These are phyloP conservation scores for Linanthus parryae DNA, from an alignment of 148 eudicot species.

Conservation along the genomic window DNA sequence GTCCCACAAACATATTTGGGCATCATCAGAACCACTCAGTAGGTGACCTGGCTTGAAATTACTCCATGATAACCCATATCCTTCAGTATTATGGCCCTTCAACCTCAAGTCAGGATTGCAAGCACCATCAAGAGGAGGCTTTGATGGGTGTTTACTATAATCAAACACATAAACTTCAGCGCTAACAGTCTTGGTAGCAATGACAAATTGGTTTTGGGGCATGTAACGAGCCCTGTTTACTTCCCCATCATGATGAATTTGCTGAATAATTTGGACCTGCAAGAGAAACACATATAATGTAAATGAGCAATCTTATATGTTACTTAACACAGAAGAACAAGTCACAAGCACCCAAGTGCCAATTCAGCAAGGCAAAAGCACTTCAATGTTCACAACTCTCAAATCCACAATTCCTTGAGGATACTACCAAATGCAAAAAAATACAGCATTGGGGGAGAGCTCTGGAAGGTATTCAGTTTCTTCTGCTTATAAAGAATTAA, in stretches of 20 bases:
- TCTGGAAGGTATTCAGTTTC: no score
- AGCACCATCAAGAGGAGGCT: constrained; percentile 68
- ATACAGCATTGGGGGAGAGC: no score
- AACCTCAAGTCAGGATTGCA: constrained; percentile 73
- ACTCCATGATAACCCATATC: constrained; percentile 88
- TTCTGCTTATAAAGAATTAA: no score
- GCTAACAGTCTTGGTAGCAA: constrained; percentile 72
- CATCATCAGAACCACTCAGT: constrained; percentile 84
- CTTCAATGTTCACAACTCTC: no score
- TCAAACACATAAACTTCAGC: constrained; percentile 82
- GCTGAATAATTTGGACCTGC: constrained; percentile 87
- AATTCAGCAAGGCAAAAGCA: no score
- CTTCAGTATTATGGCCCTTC: constrained; percentile 74
- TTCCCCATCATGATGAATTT: constrained; percentile 85
- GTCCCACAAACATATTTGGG: constrained; percentile 84
- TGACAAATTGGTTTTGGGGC: constrained; percentile 77
- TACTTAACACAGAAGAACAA: no score
- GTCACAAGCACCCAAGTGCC: no score
- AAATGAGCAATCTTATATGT: background rate
- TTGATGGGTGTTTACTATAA: constrained; percentile 76
- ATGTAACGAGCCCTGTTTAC: constrained; percentile 86
- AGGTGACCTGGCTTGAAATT: constrained; percentile 60
- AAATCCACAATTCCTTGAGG: no score
- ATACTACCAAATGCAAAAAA: no score
- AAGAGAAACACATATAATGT: constrained; percentile 2